These are phyloP conservation scores for Aspergillus ellipticus DNA, from an alignment of 495 filamentous ascomycete genomes.

Conservation along the genomic window DNA sequence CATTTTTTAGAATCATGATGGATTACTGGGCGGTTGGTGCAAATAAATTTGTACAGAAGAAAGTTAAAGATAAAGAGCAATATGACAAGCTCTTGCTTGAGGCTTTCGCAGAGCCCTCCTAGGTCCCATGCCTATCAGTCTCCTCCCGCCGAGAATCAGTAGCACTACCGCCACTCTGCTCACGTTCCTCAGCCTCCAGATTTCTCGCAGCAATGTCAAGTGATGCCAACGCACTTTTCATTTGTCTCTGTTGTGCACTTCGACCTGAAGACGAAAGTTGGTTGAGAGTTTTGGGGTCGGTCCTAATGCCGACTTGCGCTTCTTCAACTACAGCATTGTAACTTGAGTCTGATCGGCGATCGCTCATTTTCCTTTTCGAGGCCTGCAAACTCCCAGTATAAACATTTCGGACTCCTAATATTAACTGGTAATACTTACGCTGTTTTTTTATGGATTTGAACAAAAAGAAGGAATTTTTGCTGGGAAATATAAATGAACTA, in stretches of 20 bases:
- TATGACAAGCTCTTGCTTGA: slow-evolving; percentile 1
- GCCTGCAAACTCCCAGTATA: background rate
- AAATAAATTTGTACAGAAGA: background rate
- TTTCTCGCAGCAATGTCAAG: background rate
- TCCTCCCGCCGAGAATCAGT: background rate
- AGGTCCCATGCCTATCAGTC: background rate
- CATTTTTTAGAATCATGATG: background rate
- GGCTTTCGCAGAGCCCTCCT: background rate
- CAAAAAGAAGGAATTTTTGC: no score
- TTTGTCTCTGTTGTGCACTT: background rate
- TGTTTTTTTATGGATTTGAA: no score
- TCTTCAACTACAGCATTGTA: background rate
- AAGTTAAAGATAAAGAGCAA: slow-evolving; percentile 3
- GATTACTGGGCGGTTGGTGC: slow-evolving; percentile 1
- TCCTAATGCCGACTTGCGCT: background rate
- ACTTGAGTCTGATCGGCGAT: background rate
- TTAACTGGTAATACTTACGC: no score
- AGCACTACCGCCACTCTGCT: background rate
- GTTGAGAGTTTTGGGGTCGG: background rate
- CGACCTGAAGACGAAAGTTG: background rate
- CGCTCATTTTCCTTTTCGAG: background rate
- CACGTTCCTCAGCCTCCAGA: background rate
- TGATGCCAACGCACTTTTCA: background rate
- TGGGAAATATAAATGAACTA: no score
- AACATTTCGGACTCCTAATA: no score